Evolutionary conservation across 768 basidiomycete species (phyloP).

Genomic region (Podaxis sp.): DNA sequence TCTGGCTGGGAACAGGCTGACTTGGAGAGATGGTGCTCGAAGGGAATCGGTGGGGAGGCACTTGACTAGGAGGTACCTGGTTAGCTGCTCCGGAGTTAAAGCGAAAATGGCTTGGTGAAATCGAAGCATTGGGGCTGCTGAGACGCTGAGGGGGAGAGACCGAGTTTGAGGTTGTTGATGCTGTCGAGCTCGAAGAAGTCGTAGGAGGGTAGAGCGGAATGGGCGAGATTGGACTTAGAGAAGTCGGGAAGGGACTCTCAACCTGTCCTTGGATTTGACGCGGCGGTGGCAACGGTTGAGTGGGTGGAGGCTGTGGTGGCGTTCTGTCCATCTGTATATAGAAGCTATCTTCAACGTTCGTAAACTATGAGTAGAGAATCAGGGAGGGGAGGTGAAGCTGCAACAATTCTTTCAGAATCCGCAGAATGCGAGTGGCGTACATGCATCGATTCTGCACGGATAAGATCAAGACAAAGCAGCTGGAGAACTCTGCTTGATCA

Average conservation of each 20-base stretch:
- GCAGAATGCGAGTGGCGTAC: neutral
- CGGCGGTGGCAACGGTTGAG: neutral
- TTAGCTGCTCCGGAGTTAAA: neutral
- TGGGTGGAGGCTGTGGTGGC: neutral
- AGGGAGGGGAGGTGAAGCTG: neutral
- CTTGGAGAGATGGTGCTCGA: neutral
- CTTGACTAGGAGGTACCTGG: neutral
- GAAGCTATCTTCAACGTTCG: neutral
- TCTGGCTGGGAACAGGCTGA: neutral
- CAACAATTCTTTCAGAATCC: neutral
- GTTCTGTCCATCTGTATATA: neutral
- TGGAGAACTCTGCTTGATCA: neutral
- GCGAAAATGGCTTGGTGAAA: neutral
- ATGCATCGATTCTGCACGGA: neutral
- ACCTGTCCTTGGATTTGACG: neutral
- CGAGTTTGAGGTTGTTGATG: neutral
- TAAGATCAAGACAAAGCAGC: neutral
- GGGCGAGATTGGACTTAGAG: neutral
- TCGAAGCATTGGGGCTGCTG: neutral
- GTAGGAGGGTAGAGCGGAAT: neutral
- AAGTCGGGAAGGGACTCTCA: neutral
- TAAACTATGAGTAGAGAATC: neutral
- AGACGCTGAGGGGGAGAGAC: neutral
- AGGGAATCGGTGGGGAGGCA: neutral
- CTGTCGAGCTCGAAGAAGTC: neutral